A percentile compares a stretch with the other conserved stretches of the same genome.
Evolutionary conservation across 2,329 filamentous ascomycete species (phyloP).

Genomic region (Penicillium sp.): DNA sequence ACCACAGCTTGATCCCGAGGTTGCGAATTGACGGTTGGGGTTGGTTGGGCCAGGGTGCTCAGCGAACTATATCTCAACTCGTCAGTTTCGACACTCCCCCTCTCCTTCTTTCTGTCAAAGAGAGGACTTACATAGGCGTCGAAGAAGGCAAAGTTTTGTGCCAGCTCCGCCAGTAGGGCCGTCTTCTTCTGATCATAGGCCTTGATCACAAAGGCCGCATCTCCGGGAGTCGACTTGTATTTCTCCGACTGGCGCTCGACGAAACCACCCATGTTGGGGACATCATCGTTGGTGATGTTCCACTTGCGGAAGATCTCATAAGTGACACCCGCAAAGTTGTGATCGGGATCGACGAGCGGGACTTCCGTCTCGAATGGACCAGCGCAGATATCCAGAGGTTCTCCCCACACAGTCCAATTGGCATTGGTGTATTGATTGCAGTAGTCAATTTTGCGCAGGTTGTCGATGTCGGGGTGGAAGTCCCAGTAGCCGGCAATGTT

Average conservation of each 20-base stretch:
- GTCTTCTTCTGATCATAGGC: conserved; percentile 46
- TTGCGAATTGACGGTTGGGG: conserved; percentile 49
- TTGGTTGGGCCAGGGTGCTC: conserved; percentile 51
- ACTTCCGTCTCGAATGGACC: conserved; percentile 45
- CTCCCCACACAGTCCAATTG: conserved; percentile 47
- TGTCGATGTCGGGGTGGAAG: conserved; percentile 47
- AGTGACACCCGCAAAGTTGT: conserved; percentile 40
- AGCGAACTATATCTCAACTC: conserved; percentile 34
- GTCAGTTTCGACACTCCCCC: background rate
- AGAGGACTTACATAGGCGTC: conserved; percentile 41
- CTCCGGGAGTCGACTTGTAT: conserved; percentile 44
- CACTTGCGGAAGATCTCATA: conserved; percentile 50
- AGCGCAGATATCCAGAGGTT: conserved; percentile 46
- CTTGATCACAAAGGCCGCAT: conserved; percentile 47
- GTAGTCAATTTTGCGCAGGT: conserved; percentile 40
- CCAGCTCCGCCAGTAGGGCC: conserved; percentile 42
- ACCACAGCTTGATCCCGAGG: conserved; percentile 44
- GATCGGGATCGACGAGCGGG: conserved; percentile 44
- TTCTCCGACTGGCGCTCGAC: conserved; percentile 48
- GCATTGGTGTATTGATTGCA: conserved; percentile 49
- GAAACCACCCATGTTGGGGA: conserved; percentile 48
- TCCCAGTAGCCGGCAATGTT: conserved; percentile 50
- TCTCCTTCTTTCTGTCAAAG: background rate
- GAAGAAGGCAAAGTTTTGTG: conserved; percentile 47
- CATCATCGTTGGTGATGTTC: conserved; percentile 43